Conservation (phyloP, 257 asterid species). For the Solanum virginianum region DNA sequence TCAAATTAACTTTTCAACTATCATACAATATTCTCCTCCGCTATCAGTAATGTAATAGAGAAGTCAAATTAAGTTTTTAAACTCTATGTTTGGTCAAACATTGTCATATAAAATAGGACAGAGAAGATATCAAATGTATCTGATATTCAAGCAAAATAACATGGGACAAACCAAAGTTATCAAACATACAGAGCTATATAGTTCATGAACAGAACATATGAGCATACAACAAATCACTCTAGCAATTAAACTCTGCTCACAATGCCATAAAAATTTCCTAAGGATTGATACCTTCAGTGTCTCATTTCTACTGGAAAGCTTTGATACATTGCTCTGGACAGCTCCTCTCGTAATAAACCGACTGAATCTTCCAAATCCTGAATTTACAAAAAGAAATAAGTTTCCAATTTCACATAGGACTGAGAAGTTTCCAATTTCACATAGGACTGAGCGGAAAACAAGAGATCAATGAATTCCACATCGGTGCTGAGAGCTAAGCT, state of each 20-base stretch:
- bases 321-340: neutral
- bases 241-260: neutral
- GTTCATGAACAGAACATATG: neutral
- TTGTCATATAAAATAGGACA: neutral
- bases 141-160: neutral
- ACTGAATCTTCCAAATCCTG: slow-evolving; percentile 5
- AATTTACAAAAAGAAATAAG: neutral
- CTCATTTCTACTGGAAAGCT: neutral
- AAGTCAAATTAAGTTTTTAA: neutral
- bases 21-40: neutral
- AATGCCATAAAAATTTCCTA: neutral
- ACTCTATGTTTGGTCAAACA: neutral
- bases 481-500: neutral
- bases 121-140: neutral
- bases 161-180: neutral
- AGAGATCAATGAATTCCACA: neutral
- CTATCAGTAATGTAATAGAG: neutral
- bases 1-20: neutral
- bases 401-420: neutral
- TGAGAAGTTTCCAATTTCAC: neutral
- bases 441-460: neutral
- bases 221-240: neutral
- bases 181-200: neutral
- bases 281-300: neutral
- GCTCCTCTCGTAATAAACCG: neutral